phyloP scores from a whole-genome alignment of 441 rosid species.

The Mallotus repandus region DNA sequence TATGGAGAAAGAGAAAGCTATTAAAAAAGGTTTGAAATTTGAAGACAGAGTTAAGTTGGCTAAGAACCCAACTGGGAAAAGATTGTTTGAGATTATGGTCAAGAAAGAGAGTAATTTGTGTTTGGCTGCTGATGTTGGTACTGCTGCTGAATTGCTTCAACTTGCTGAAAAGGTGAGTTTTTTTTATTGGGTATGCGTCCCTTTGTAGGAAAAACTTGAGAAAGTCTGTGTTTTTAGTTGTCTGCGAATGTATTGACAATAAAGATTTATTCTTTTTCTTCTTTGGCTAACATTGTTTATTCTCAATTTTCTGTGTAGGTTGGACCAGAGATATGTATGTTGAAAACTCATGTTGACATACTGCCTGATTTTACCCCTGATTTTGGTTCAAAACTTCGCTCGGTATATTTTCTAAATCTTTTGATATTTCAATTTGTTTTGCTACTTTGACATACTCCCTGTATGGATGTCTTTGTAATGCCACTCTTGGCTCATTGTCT shows the following conservation, averaged over 20 bases:
- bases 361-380: conserved; percentile 88
- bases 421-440: background rate
- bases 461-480: background rate
- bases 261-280: background rate
- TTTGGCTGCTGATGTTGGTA: conserved; percentile 87
- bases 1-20: conserved; percentile 27
- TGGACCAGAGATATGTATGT: conserved; percentile 85
- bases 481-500: background rate
- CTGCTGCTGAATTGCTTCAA: conserved; percentile 80
- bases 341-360: conserved; percentile 96
- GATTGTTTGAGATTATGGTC: conserved; percentile 74
- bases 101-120: conserved; percentile 86
- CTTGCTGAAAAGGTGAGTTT: conserved; percentile 71
- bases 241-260: background rate
- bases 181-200: background rate
- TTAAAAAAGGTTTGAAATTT: conserved; percentile 46
- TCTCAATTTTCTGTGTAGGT: conserved; percentile 49
- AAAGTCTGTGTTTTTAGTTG: background rate
- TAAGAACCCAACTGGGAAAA: conserved; percentile 76
- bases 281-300: background rate
- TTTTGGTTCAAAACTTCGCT: conserved; percentile 80
- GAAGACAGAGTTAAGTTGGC: conserved; percentile 66
- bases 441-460: background rate
- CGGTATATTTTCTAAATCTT: conserved; percentile 41
- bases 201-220: background rate